Base-by-base conservation (phyloP, 768 basidiomycete species). In the Suillus variegatus region DNA sequence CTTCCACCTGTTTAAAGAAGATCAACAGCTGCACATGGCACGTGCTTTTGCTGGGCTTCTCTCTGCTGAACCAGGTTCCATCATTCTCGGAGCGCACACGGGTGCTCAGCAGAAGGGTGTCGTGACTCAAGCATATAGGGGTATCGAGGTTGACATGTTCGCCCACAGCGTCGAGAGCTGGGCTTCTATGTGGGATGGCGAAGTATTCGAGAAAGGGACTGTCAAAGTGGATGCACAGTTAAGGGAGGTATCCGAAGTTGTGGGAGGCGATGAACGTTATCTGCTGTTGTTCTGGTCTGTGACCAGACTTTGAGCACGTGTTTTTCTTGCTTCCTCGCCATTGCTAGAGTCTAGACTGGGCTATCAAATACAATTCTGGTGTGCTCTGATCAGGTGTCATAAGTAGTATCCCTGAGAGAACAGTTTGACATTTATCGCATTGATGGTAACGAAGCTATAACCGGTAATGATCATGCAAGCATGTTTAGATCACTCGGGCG, bases 1-100 rank as follows among this genome's bases (percentile, higher is more conserved):
- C 71, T 85, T 87, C 64, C 77, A 80, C 73, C 71, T 86, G 38
- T 87, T 87, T 71, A 65, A 70, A 62, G 76, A 81, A 65, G 74
- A 67, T 20, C 61, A 74, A 36, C 85, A 86, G 67, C 65, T 73
- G 12, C 68, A 78, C 43, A 73, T 86, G 57, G 85, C 82, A 2
- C 74, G 71, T 20, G 72, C 74, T 9, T 70, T 86, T 35, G 82
- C 80, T 1, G 75, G 75, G 7, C 71, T 86, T 6, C 77, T 85
- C n/a, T 76, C 79, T 0, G 79, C 79, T 2, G 69, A 70, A 32
- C 77, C 81, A 1, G 85, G 84, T 2, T 82, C 84, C 2, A 67
- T 83, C 28, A 80, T 85, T 46, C 81, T 84, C 64, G 84, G 85
- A 14, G 64, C 68, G 32, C 83, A 85, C 64, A 69, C 65, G 36